Evolutionary conservation across 176 grass and related monocot species (phyloP).

Genomic region (Olyra latifolia): DNA sequence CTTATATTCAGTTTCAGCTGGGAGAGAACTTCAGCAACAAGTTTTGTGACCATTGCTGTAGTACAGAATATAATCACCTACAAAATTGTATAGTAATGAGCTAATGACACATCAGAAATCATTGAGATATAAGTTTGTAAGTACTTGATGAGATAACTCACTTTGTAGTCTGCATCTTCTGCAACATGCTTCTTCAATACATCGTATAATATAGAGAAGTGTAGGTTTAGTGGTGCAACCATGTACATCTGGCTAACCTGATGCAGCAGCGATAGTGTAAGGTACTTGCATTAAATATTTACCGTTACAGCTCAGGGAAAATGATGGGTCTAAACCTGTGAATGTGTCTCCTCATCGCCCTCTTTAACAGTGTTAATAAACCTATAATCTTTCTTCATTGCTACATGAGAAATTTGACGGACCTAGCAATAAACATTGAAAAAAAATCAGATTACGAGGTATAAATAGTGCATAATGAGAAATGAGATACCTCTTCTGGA

Average conservation of each 20-base stretch:
- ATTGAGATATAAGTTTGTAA: slow-evolving; percentile 5
- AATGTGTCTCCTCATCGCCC: slow-evolving; percentile 85
- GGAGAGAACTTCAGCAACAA: slow-evolving; percentile 72
- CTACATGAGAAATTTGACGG: slow-evolving; percentile 73
- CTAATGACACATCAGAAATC: slow-evolving; percentile 9
- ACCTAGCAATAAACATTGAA: slow-evolving; percentile 56
- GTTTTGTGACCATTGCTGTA: slow-evolving; percentile 89
- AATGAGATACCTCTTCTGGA: slow-evolving; percentile 71
- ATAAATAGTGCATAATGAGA: slow-evolving; percentile 15
- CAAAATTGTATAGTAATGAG: slow-evolving; percentile 22
- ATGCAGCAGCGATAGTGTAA: slow-evolving; percentile 40
- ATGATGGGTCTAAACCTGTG: slow-evolving; percentile 54
- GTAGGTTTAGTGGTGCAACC: slow-evolving; percentile 57
- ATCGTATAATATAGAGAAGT: slow-evolving; percentile 69
- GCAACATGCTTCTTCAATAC: slow-evolving; percentile 64
- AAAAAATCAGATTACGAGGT: slow-evolving; percentile 29
- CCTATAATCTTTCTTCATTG: slow-evolving; percentile 74
- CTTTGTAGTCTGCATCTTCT: slow-evolving; percentile 89
- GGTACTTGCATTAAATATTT: slow-evolving; percentile 8
- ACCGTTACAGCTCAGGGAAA: slow-evolving; percentile 31
- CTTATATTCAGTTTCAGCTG: slow-evolving; percentile 75
- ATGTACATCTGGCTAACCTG: slow-evolving; percentile 88
- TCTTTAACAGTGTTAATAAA: slow-evolving; percentile 96
- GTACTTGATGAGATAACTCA: slow-evolving; percentile 37
- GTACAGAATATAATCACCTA: slow-evolving; percentile 98